These are phyloP conservation scores for Wallemia mellicola DNA, from an alignment of 1,284 basidiomycete genomes.

Conservation along the genomic window DNA sequence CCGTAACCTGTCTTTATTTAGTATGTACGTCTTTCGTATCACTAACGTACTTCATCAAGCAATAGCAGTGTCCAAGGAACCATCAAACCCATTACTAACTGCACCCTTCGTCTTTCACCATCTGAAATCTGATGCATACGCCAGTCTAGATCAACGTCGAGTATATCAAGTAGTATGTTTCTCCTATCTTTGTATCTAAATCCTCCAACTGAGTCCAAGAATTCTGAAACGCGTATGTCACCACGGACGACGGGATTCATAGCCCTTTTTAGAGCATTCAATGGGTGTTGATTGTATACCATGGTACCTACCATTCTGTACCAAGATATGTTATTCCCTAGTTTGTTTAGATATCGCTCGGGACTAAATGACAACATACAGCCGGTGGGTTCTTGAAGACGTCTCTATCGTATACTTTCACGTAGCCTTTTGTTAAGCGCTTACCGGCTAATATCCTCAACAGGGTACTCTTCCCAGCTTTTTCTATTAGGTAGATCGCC, in stretches of 20 bases:
- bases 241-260: constrained; percentile 18
- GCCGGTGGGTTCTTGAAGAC: constrained; percentile 35
- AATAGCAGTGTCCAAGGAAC: constrained; percentile 72
- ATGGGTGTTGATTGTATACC: not conserved
- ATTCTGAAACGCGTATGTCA: constrained; percentile 67
- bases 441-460: constrained; percentile 86
- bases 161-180: constrained; percentile 56
- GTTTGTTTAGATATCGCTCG: not conserved
- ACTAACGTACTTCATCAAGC: constrained; percentile 44
- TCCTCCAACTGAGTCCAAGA: constrained; percentile 81
- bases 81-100: constrained; percentile 94
- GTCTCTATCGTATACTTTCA: constrained; percentile 45
- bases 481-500: not conserved
- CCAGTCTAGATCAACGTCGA: constrained; percentile 78
- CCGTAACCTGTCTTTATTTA: constrained; percentile 35
- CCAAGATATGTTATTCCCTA: constrained; percentile 65
- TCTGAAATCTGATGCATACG: constrained; percentile 71
- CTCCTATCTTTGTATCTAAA: constrained; percentile 73
- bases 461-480: constrained; percentile 81
- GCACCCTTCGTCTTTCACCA: constrained; percentile 74
- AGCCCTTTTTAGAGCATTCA: constrained; percentile 9
- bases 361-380: constrained; percentile 9
- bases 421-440: constrained; percentile 37
- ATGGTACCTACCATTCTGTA: constrained; percentile 39
- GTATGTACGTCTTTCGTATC: not conserved